phyloP scores from a whole-genome alignment of 192 early-diverging fungal genomes.

The Thamnidium elegans region DNA sequence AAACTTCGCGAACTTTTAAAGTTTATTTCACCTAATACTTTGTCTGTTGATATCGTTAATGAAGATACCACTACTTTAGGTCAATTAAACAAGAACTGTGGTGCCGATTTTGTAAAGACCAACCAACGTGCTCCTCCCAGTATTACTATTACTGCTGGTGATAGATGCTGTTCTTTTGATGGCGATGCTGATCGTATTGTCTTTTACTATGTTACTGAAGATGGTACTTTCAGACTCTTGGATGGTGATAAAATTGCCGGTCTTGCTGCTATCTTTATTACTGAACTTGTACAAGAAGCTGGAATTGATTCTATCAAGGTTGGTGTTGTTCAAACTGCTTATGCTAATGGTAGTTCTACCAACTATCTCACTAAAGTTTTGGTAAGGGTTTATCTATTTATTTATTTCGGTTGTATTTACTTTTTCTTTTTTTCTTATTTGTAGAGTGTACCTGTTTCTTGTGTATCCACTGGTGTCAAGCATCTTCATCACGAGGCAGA shows the following conservation, averaged over 20 bases:
- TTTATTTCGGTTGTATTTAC: neutral
- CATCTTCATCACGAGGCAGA: constrained; percentile 98
- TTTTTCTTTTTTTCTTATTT: neutral
- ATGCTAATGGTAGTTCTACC: constrained; percentile 97
- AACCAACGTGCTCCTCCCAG: constrained; percentile 77
- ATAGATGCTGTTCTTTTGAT: constrained; percentile 88
- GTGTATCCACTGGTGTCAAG: constrained; percentile 97
- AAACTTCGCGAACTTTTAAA: constrained; percentile 75
- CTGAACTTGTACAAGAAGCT: constrained; percentile 81
- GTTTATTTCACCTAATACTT: constrained; percentile 59
- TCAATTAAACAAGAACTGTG: constrained; percentile 88
- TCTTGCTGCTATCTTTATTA: constrained; percentile 91
- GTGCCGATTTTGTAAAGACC: constrained; percentile 98
- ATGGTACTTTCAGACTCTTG: constrained; percentile 80
- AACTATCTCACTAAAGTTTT: constrained; percentile 86
- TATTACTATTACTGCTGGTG: constrained; percentile 56
- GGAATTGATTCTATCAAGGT: constrained; percentile 76
- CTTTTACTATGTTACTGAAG: constrained; percentile 82
- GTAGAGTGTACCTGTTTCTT: constrained; percentile 90
- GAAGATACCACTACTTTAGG: constrained; percentile 64
- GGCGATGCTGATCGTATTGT: constrained; percentile 99
- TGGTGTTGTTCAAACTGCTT: constrained; percentile 98
- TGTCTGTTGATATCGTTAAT: constrained; percentile 72
- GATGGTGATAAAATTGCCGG: constrained; percentile 99
- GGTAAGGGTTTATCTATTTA: constrained; percentile 43